Conservation (phyloP, 1,284 basidiomycete genomes). For the Pyrrhoderma noxium region DNA sequence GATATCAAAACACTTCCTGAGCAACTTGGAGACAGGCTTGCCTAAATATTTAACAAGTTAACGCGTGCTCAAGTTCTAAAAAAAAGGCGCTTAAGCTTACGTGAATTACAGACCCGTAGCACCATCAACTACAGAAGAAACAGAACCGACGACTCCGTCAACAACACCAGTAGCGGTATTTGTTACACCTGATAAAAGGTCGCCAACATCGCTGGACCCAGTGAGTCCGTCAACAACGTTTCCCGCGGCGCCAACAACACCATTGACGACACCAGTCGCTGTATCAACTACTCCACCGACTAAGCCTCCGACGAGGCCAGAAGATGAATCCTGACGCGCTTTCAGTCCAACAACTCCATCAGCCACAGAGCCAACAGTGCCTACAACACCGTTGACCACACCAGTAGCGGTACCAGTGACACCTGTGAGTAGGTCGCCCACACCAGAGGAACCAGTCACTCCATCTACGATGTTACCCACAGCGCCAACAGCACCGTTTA, state of each 20-base stretch:
- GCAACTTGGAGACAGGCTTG: too few species aligned
- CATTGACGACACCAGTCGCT: constrained; percentile 2
- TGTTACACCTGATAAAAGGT: not conserved
- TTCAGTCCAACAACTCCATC: too few species aligned
- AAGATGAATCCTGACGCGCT: too few species aligned
- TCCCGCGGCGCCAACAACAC: constrained; percentile 1
- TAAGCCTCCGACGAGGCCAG: not conserved
- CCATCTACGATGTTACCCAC: constrained; percentile 6
- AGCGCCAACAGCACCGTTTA: constrained; percentile 1
- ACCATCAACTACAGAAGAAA: constrained; percentile 1
- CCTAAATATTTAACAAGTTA: too few species aligned
- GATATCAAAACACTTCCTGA: too few species aligned
- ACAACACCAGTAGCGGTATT: not conserved
- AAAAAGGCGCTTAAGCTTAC: too few species aligned
- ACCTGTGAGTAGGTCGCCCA: not conserved
- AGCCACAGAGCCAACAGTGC: not conserved
- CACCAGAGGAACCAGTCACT: constrained; percentile 4
- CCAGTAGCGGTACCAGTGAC: not conserved
- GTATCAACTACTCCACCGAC: not conserved
- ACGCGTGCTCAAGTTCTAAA: too few species aligned
- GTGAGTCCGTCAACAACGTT: constrained; percentile 8
- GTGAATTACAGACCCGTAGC: not conserved
- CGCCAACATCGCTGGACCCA: not conserved
- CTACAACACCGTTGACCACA: not conserved
- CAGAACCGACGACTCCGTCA: constrained; percentile 1